phyloP scores from a whole-genome alignment of 176 grass and related monocot species.

The Hsuehochloa calcarea region DNA sequence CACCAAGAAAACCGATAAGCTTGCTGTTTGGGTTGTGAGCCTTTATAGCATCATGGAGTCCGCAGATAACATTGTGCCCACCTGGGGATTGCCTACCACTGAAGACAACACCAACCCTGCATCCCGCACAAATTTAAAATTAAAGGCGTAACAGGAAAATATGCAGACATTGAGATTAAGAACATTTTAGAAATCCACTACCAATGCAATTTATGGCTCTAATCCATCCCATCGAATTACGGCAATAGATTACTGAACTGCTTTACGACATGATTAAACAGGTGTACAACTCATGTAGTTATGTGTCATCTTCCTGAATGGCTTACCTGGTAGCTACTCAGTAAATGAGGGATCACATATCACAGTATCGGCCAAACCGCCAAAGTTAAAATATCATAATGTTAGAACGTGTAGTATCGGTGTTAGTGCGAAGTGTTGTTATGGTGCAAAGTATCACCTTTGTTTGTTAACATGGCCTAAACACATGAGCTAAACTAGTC shows the following conservation, averaged over 20 bases:
- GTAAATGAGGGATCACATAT: not conserved
- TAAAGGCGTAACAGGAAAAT: not conserved
- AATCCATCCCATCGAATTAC: not conserved
- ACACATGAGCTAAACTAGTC: not conserved
- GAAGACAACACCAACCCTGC: slow-evolving; percentile 93
- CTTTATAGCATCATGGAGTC: slow-evolving; percentile 79
- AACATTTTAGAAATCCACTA: not conserved
- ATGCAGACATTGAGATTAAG: not conserved
- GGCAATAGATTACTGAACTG: not conserved
- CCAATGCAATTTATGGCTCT: not conserved
- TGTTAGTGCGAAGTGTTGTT: slow-evolving; percentile 16
- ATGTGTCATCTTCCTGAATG: not conserved
- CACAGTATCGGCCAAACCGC: not conserved
- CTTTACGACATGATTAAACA: not conserved
- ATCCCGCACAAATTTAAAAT: not conserved
- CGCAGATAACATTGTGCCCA: slow-evolving; percentile 97
- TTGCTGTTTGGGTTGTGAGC: slow-evolving; percentile 77
- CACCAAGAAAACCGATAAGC: slow-evolving; percentile 94
- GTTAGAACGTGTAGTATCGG: not conserved
- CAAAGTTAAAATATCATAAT: not conserved
- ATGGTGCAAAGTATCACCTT: slow-evolving; percentile 27
- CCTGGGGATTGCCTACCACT: slow-evolving; percentile 98
- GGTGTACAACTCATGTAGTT: not conserved
- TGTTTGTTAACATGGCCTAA: not conserved
- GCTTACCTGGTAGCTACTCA: not conserved